Evolutionary conservation across 1,284 basidiomycete genomes (phyloP).

Genomic region (Lentinula novae-zelandiae): DNA sequence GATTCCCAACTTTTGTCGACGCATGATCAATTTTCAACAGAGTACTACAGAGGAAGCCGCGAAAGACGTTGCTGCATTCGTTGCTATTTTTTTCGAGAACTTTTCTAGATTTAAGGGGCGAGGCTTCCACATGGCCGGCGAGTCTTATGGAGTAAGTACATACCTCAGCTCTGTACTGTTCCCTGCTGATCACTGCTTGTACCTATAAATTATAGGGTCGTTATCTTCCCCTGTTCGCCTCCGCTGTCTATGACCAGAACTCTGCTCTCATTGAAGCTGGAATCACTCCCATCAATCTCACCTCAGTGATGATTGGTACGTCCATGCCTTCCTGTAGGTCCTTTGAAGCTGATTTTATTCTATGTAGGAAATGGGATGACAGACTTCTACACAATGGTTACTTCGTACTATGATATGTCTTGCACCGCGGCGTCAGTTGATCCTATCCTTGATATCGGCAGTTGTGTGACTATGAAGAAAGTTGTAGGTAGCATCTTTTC

Average conservation of each 20-base stretch:
- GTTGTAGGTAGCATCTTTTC: constrained; percentile 29
- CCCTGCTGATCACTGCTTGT: neutral
- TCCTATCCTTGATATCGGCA: constrained; percentile 20
- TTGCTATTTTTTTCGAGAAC: constrained; percentile 71
- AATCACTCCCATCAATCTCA: constrained; percentile 72
- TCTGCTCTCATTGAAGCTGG: constrained; percentile 52
- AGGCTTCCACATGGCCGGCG: constrained; percentile 70
- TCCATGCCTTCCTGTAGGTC: neutral
- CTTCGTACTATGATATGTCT: constrained; percentile 45
- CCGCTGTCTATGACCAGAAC: constrained; percentile 80
- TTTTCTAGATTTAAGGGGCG: constrained; percentile 66
- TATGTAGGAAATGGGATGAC: constrained; percentile 53
- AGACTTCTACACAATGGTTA: constrained; percentile 37
- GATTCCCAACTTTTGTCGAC: neutral
- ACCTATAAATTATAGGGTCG: constrained; percentile 51
- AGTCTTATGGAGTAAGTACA: constrained; percentile 59
- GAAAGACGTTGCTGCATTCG: constrained; percentile 64
- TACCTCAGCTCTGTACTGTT: neutral
- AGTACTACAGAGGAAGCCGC: constrained; percentile 65
- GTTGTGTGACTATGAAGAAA: constrained; percentile 48
- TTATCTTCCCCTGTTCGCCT: constrained; percentile 82
- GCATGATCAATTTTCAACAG: constrained; percentile 23
- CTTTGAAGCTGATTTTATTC: neutral
- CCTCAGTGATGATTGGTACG: constrained; percentile 77
- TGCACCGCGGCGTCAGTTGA: constrained; percentile 46